phyloP scores from a whole-genome alignment of 345 rosid species.

The Stellera chamaejasme region DNA sequence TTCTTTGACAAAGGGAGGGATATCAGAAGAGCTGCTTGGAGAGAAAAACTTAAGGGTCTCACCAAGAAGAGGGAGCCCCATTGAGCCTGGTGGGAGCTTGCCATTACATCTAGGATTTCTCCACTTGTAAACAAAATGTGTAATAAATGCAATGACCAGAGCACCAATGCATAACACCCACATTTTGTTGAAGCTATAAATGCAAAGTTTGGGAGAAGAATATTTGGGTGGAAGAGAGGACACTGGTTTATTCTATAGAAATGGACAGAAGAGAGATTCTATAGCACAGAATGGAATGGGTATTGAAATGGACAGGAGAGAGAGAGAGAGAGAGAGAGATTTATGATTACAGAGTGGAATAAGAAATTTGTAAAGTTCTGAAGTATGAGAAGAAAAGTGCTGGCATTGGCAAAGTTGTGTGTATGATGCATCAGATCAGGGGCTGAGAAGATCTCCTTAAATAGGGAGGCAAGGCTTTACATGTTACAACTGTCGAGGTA shows the following conservation, averaged over 20 bases:
- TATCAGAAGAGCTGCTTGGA: conserved; percentile 54
- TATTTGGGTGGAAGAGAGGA: conserved; percentile 8
- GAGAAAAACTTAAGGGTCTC: conserved; percentile 75
- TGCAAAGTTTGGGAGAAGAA: neutral
- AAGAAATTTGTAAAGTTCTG: conserved; percentile 15
- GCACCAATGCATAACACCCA: conserved; percentile 42
- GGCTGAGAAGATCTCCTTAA: conserved; percentile 32
- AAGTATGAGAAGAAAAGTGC: conserved; percentile 1
- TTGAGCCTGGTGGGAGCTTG: conserved; percentile 89
- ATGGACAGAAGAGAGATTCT: no score
- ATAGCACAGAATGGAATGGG: neutral
- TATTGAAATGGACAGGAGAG: conserved; percentile 4
- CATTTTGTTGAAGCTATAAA: conserved; percentile 26
- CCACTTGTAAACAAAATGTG: conserved; percentile 60
- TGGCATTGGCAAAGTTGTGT: conserved; percentile 22
- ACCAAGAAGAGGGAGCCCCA: conserved; percentile 85
- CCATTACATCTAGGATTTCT: conserved; percentile 80
- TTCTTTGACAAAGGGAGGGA: conserved; percentile 56
- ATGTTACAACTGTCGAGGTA: conserved; percentile 13
- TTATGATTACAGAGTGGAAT: no score
- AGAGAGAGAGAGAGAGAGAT: neutral
- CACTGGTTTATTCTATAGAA: neutral
- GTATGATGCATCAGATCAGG: conserved; percentile 26
- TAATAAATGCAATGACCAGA: conserved; percentile 35
- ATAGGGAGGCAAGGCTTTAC: conserved; percentile 27